Base-by-base conservation (phyloP, 306 rosid genomes). In the Mimosa pudica region DNA sequence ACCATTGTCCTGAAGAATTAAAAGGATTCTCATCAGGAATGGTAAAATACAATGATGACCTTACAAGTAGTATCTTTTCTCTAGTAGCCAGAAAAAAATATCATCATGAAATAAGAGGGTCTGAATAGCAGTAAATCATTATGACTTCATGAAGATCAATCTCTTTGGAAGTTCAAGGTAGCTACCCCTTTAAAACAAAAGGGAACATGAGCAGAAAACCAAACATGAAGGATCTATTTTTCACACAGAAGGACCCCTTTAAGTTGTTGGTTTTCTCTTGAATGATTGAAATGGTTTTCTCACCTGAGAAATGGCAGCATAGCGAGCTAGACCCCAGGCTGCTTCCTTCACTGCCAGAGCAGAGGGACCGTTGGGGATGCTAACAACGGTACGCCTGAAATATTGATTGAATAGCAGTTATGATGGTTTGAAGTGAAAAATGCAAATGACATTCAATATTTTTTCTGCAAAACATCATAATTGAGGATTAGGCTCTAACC, bases 291-390 rank as follows among this genome's bases (percentile, higher is more conserved):
- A 30, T 55, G 74, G 54, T 54, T 67, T 77, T 77, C 86, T 85
- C 70, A 92, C 98, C 90, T 92, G 98, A 33, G 96, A 70, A 83
- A 92, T 91, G 77, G 98, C 90, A 47, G 98, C 98, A 70, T 95
- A 95, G 86, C 98, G 98, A 80, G 98, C 98, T 0, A 95, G 89
- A 79, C 98, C 98, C 92, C 95, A 90, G 30, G 95, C 95, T 30
- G 95, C 92, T 88, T 90, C 95, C 82, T 88, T 90, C 60, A 95
- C 98, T 5, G 98, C 98, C 32, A 95, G 86, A 81, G 94, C 94
- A 71, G 98, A 90, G 85, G 98, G 98, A 73, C 98, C 98, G 6
- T 92, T 93, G 89, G 98, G 98, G 76, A 93, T 93, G 90, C 98
- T 93, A 88, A 93, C 91, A 79, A 92, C 94, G 2, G 94, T 84